Percentiles rank a stretch among this genome's conserved stretches.
phyloP scores from a whole-genome alignment of 2,329 filamentous ascomycete genomes.

The Cercospora sp. region DNA sequence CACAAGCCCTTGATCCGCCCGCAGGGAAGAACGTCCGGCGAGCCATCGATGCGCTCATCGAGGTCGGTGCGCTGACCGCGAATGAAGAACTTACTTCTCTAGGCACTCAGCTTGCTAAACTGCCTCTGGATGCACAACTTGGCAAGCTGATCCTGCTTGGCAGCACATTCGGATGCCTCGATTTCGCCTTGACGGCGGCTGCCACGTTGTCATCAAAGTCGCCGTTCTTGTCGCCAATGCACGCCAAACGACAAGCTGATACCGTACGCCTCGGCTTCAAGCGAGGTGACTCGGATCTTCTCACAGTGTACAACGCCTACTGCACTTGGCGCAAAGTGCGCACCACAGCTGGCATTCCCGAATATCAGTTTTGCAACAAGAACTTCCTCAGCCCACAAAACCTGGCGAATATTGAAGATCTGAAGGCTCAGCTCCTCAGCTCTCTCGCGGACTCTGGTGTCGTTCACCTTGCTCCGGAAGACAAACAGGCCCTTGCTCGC shows the following conservation, averaged over 20 bases:
- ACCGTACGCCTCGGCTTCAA: conserved; percentile 76
- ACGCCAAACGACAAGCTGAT: conserved; percentile 79
- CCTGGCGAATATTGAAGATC: conserved; percentile 86
- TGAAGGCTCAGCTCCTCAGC: conserved; percentile 87
- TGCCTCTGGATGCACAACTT: conserved; percentile 91
- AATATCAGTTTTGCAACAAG: conserved; percentile 89
- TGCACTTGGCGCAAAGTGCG: conserved; percentile 82
- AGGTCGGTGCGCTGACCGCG: conserved; percentile 83
- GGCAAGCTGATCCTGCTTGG: conserved; percentile 90
- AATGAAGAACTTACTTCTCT: conserved; percentile 83
- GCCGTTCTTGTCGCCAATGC: conserved; percentile 84
- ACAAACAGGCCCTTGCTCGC: conserved; percentile 68
- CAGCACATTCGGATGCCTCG: conserved; percentile 83
- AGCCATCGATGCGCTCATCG: conserved; percentile 87
- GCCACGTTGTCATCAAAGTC: conserved; percentile 94
- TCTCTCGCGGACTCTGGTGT: conserved; percentile 85
- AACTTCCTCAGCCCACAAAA: conserved; percentile 91
- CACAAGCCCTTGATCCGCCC: conserved; percentile 85
- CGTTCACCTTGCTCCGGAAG: conserved; percentile 70
- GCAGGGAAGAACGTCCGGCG: conserved; percentile 89
- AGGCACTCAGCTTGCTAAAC: conserved; percentile 79
- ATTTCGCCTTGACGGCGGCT: conserved; percentile 87
- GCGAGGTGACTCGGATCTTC: conserved; percentile 82
- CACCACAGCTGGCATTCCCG: conserved; percentile 67
- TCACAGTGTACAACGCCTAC: conserved; percentile 95